Percentiles rank a stretch among this genome's conserved stretches.
Evolutionary conservation across 441 rosid genomes (phyloP).

Genomic region (Arabidopsis lyrata): DNA sequence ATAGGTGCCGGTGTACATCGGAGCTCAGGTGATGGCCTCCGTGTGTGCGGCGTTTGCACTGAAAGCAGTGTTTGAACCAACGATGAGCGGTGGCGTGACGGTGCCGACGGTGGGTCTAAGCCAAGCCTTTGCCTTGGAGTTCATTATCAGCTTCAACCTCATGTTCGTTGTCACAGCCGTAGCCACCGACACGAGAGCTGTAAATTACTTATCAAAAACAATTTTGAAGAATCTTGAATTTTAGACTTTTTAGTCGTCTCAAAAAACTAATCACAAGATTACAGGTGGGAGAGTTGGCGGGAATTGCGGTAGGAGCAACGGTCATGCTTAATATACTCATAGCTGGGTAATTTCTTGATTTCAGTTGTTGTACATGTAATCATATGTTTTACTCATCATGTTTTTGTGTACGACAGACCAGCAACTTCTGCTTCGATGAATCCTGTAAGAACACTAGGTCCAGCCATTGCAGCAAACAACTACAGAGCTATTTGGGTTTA

Average conservation of each 20-base stretch:
- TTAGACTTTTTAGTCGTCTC: conserved; percentile 1
- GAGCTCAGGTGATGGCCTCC: conserved; percentile 79
- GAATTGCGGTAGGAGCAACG: conserved; percentile 95
- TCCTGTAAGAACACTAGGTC: conserved; percentile 84
- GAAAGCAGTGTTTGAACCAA: conserved; percentile 69
- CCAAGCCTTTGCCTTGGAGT: conserved; percentile 74
- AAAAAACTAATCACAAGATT: background rate
- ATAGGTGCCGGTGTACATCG: conserved; percentile 81
- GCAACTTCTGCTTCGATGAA: conserved; percentile 89
- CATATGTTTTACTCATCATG: background rate
- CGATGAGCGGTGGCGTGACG: conserved; percentile 85
- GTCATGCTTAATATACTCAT: conserved; percentile 92
- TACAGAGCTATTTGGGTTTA: conserved; percentile 86
- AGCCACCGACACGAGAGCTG: conserved; percentile 83
- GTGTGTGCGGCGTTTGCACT: conserved; percentile 75
- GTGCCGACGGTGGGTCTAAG: conserved; percentile 58
- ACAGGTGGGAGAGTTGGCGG: conserved; percentile 94
- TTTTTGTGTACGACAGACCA: conserved; percentile 55
- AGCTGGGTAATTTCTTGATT: conserved; percentile 62
- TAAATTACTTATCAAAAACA: conserved; percentile 34
- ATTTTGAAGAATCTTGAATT: background rate
- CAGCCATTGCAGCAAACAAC: conserved; percentile 85
- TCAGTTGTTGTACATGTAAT: background rate
- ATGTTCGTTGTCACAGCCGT: conserved; percentile 81
- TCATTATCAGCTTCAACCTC: conserved; percentile 71